Base-by-base conservation (phyloP, 352 stramenopile species). In the Saprolegnia diclina region DNA sequence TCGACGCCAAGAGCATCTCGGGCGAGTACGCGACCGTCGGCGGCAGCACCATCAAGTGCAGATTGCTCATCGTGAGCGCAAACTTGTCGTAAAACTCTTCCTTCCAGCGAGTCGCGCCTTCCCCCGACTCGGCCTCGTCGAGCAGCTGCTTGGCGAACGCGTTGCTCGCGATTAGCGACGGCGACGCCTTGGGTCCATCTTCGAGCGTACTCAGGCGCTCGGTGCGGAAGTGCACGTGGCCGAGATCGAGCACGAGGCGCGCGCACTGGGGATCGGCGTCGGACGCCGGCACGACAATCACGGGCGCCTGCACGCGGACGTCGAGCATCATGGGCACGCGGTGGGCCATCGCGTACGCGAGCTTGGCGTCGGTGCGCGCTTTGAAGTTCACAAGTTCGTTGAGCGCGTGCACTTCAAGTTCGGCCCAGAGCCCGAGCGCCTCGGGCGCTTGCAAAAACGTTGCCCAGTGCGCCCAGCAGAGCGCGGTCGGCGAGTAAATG, bases 31-130 rank as follows among this genome's bases (percentile, higher is more conserved):
- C 75, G 5, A 82, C 77, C 19, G 79, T 79, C 0, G 74, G 75
- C 22, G 87, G 87, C 50, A 95, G 80, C 54, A 95, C 66, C 0
- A 94, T 75, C 10, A 94, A 80, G 63, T 95, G 83, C 61, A 95
- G 77, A 65, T 95, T 93, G 37, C 83, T 85, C 48, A 95, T 71
- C 5, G 83, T 85, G 22, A 94, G 74, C 24, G 79, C 89, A 71
- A 95, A 95, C 72, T 94, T 95, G 76, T 95, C 87, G 68, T 95
- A 95, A 62, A 95, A 95, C 53, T 94, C 87, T 72, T 95, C 87
- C 57, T 95, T 95, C 87, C 87, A 95, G 21, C 84, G 87, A 70
- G 92, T 89, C 7, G 85, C 84, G 0, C 84, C 83, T 74, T 95
- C 84, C 24, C 86, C 87, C 71, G 77, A 83, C 55, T 95, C 87